Base-by-base conservation (phyloP, 163 green algal species). In the Chlamydomonas reinhardtii region DNA sequence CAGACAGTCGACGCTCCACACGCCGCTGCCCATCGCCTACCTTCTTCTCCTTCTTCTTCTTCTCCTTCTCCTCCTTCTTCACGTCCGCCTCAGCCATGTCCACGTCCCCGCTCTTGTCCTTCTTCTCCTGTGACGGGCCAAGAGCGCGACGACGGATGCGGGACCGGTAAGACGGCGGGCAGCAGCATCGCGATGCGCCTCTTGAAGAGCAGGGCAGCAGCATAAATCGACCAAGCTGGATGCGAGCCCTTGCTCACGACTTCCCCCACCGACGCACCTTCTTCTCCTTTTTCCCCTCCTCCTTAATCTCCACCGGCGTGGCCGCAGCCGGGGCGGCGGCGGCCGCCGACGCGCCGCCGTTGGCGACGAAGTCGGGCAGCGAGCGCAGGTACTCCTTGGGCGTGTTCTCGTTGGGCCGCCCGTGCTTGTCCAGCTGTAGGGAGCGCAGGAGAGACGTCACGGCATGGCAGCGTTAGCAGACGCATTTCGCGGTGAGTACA, bases 401-500 rank as follows among this genome's bases (percentile, higher is more conserved):
- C 5, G 97, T 99, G 88, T 96, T 96, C 70, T 98, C 96, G 83
- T 98, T 99, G 20, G 97, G 97, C 78, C 94, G 91, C 0, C 97
- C 97, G 89, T 98, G 94, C 93, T 99, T 99, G 94, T 99, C 98
- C 71, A 99, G 94, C 92, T 86, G 70, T 32, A 35, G 68, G n/a
- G n/a, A n/a, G n/a, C n/a, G n/a, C n/a, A n/a, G n/a, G n/a, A n/a
- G n/a, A n/a, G n/a, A n/a, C n/a, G n/a, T n/a, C n/a, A n/a, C n/a
- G n/a, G n/a, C n/a, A n/a, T n/a, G n/a, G n/a, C n/a, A n/a, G n/a
- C n/a, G n/a, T n/a, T n/a, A n/a, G n/a, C n/a, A n/a, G n/a, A n/a
- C n/a, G n/a, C n/a, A n/a, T n/a, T n/a, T n/a, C n/a, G n/a, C n/a
- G n/a, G n/a, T n/a, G n/a, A n/a, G n/a, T n/a, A n/a, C n/a, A n/a